These are phyloP conservation scores for Eucalyptus tenuipes DNA, from an alignment of 345 rosid species.

Conservation along the genomic window DNA sequence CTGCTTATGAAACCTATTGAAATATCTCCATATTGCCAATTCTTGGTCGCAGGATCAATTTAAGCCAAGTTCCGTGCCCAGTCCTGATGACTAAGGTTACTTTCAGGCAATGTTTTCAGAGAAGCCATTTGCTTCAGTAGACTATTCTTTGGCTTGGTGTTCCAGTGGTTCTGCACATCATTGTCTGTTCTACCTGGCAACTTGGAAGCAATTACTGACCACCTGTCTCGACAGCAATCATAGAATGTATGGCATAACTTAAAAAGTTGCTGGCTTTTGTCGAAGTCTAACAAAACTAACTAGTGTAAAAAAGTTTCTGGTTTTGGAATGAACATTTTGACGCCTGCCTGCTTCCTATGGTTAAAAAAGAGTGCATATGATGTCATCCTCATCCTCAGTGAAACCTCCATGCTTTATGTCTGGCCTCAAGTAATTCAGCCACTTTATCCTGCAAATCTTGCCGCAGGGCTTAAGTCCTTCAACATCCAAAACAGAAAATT, in stretches of 20 bases:
- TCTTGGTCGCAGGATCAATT: not conserved
- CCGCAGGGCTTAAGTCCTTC: conserved; percentile 18
- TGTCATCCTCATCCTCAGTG: conserved; percentile 25
- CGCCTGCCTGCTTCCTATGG: conserved; percentile 22
- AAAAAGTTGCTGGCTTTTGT: not conserved
- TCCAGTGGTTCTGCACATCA: conserved; percentile 3
- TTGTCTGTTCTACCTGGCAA: conserved; percentile 1
- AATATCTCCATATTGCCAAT: not conserved
- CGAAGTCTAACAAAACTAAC: not conserved
- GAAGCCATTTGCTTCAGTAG: not conserved
- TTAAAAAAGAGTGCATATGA: conserved; percentile 19
- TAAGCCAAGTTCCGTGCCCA: not conserved
- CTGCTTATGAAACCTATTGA: not conserved
- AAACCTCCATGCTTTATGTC: conserved; percentile 18
- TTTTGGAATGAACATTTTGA: not conserved
- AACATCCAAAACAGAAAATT: not conserved
- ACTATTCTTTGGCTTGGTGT: conserved; percentile 1
- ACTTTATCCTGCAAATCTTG: conserved; percentile 26
- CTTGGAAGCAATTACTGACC: not conserved
- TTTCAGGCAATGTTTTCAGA: not conserved
- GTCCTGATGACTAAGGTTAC: not conserved
- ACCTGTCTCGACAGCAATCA: not conserved
- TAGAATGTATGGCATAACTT: too few relatives aligned
- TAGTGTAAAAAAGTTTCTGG: not conserved
- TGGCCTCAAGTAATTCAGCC: conserved; percentile 30